Base-by-base conservation (phyloP, 2,329 filamentous ascomycete genomes). In the Aspergillus sclerotialis region DNA sequence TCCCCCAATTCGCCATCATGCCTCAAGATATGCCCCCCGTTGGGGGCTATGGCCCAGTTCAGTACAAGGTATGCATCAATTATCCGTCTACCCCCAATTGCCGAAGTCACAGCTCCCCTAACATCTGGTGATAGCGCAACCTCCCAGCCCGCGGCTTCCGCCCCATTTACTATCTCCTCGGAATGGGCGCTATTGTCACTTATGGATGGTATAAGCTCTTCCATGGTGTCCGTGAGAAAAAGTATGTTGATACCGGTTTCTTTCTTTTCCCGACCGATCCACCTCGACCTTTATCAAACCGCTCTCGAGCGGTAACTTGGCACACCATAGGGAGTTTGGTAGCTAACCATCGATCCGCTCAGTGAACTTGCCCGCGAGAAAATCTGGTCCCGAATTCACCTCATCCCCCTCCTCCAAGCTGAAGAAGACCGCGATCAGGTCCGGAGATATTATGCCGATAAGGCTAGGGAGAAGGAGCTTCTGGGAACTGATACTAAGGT, bases 351-450 rank as follows among this genome's bases (percentile, higher is more conserved):
- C 13, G 8, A 7, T 18, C 28, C 28, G 28, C 11, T 11, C 53
- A 95, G 89, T 58, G 92, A 98, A 67, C 81, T 94, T 49, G 85
- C 81, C 44, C 86, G 92, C 53, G 92, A 98, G 61, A 98, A 96
- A 74, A 92, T 94, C 78, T 98, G 92, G 92, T 79, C 86, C 42
- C 83, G 92, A 59, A 94, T 98, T 67, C 80, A 96, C 68, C 75
- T 98, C 45, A 92, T 90, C 56, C 92, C 92, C 38, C 70, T 94
- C 44, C 78, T 98, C 45, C 90, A 96, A 63, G 92, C 92, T 37
- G 92, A 98, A 61, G 88, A 94, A 65, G 92, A 98, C 70, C 82
- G 92, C 42, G 92, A 98, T 67, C 82, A 90, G 61, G 89, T 94
- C 44, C 78, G 92, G 48, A 75, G 90, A 57, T 77, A 90, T 64